A percentile compares a stretch with the other conserved stretches of the same genome.
phyloP scores from a whole-genome alignment of 306 rosid species.

The Cotoneaster glaucophyllus region DNA sequence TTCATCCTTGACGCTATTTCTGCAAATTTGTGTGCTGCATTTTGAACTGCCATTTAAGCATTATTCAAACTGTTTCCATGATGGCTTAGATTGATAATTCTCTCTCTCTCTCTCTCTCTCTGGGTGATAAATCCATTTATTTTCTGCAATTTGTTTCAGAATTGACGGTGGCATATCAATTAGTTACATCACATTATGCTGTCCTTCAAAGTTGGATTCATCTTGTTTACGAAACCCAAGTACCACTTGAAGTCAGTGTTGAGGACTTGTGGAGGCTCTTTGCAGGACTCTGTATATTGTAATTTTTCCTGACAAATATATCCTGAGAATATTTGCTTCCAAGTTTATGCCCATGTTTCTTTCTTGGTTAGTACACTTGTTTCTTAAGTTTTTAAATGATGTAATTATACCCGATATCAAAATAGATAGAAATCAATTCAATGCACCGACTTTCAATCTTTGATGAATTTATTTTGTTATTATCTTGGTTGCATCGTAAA shows the following conservation, averaged over 20 bases:
- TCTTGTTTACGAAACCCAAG: constrained; percentile 50
- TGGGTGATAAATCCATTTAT: constrained; percentile 10
- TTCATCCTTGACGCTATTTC: neutral
- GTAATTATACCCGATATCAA: constrained; percentile 44
- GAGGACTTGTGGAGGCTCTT: constrained; percentile 74
- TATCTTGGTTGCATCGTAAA: neutral
- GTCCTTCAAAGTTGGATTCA: constrained; percentile 38
- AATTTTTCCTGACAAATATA: constrained; percentile 90
- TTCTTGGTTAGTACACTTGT: constrained; percentile 94
- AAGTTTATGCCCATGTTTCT: constrained; percentile 79
- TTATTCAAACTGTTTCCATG: neutral
- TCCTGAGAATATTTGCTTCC: constrained; percentile 82
- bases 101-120: neutral
- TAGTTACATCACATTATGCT: constrained; percentile 21
- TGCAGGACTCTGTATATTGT: constrained; percentile 95
- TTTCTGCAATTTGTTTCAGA: constrained; percentile 37
- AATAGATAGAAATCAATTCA: constrained; percentile 34
- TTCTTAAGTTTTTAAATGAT: constrained; percentile 42
- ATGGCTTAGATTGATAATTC: neutral
- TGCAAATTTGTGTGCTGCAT: neutral
- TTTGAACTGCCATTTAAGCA: neutral
- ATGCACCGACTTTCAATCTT: constrained; percentile 20
- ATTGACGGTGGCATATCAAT: constrained; percentile 35
- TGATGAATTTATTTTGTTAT: constrained; percentile 8
- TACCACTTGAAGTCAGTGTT: constrained; percentile 46